Base-by-base conservation (phyloP, 306 rosid species). In the Lithocarpus polystachyus region DNA sequence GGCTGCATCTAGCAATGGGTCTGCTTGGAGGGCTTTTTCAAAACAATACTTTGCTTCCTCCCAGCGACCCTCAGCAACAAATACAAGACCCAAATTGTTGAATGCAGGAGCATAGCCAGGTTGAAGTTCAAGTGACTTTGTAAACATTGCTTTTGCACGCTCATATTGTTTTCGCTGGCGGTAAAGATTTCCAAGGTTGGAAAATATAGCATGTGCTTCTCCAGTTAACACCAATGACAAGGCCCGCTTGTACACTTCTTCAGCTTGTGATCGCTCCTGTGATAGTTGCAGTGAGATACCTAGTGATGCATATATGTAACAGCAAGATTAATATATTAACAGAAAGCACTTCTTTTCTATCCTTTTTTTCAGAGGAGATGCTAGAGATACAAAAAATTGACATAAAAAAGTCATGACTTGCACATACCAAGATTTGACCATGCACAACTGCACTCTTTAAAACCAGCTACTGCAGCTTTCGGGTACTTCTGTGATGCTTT, bases 71-170 rank as follows among this genome's bases (percentile, higher is more conserved):
- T 95, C 98, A 2, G 99, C 97, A 62, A 92, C 87, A 86, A 95
- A 92, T 48, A 92, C 99, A 28, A 95, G 95, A 62, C 99, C 98
- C 61, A 95, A 82, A 78, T 95, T 95, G 89, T 92, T 92, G 77
- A 85, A 89, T 43, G 98, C 98, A 43, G 97, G 98, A 79, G 99
- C 96, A 83, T 95, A 95, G 68, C 97, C 98, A 19, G 99, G 96
- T 67, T 78, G 89, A 53, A 95, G 86, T 74, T 92, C 98, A 60
- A 95, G 97, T 24, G 97, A 84, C 84, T 95, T 95, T 1, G 99
- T 78, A 75, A 89, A 89, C 98, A 95, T 92, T 43, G 99, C 97
- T 86, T 92, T 95, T 31, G 99, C 98, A 7, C 91, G 92, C 72
- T 90, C 88, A 35, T 91, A 89, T 40, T 95, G 89, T 82, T 91